These are phyloP conservation scores for Diaporthe sp. DNA, from an alignment of 2,329 filamentous ascomycete genomes.

Conservation along the genomic window DNA sequence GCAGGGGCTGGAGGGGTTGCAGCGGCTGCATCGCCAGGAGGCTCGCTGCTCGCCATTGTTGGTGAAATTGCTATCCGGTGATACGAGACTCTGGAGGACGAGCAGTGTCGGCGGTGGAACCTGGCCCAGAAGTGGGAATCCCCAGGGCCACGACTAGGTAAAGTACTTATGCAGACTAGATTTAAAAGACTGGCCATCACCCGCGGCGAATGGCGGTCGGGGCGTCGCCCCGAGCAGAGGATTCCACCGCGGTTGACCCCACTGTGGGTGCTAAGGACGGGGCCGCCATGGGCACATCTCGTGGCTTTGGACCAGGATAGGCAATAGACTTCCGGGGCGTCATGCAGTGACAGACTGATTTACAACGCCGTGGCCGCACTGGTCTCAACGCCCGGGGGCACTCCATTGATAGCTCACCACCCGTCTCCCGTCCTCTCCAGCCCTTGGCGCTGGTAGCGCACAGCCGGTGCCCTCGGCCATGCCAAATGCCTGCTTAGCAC, in stretches of 20 bases:
- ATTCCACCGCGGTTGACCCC: constrained; percentile 18
- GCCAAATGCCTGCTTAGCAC: constrained; percentile 14
- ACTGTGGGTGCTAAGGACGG: constrained; percentile 1
- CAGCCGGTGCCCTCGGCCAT: neutral
- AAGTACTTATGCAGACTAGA: constrained; percentile 22
- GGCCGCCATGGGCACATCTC: constrained; percentile 1
- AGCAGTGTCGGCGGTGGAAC: neutral
- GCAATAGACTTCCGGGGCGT: constrained; percentile 6
- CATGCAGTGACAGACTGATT: neutral
- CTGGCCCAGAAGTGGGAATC: neutral
- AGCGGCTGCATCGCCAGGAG: neutral
- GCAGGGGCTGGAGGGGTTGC: neutral
- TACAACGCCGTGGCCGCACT: neutral
- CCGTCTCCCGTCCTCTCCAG: neutral
- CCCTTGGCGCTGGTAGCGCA: constrained; percentile 16
- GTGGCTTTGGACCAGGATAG: constrained; percentile 30
- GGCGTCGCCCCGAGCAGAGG: neutral
- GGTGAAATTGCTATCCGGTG: neutral
- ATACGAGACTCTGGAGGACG: neutral
- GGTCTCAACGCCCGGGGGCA: constrained; percentile 1
- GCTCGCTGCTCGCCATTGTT: constrained; percentile 33
- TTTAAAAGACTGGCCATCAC: constrained; percentile 3
- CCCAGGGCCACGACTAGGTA: neutral
- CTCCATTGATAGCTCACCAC: neutral
- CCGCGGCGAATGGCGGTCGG: constrained; percentile 27